Evolutionary conservation across 352 stramenopile species (phyloP).

Genomic region (Blastocystis sp.): DNA sequence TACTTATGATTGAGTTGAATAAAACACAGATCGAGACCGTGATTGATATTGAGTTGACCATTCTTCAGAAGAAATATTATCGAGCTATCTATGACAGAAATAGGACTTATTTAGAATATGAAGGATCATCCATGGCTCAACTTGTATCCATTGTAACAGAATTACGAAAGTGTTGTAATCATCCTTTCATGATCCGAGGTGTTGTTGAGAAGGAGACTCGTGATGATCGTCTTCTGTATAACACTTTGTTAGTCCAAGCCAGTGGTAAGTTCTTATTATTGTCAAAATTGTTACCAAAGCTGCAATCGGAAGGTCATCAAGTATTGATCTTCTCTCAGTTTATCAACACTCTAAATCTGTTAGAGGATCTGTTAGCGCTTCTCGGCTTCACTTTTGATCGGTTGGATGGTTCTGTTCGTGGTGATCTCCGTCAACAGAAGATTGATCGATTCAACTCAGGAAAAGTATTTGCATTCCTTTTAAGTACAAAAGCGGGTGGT

Average conservation of each 20-base stretch:
- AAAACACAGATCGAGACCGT: constrained; percentile 85
- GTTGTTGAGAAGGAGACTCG: constrained; percentile 92
- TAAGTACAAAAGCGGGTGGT: constrained; percentile 87
- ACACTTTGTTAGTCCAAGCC: constrained; percentile 74
- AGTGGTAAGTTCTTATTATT: constrained; percentile 85
- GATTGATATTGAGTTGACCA: constrained; percentile 99
- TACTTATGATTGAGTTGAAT: background rate
- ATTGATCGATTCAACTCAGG: constrained; percentile 95
- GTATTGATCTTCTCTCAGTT: constrained; percentile 98
- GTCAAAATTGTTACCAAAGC: constrained; percentile 94
- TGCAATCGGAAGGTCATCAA: constrained; percentile 89
- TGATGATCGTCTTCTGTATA: constrained; percentile 61
- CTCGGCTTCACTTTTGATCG: constrained; percentile 81
- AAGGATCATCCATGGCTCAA: constrained; percentile 66
- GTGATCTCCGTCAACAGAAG: constrained; percentile 89
- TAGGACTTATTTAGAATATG: constrained; percentile 72
- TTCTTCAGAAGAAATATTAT: constrained; percentile 94
- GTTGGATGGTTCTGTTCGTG: constrained; percentile 88
- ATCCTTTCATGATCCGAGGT: constrained; percentile 93
- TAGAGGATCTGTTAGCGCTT: constrained; percentile 75
- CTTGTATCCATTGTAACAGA: constrained; percentile 78
- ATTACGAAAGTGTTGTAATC: constrained; percentile 98
- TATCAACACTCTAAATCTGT: constrained; percentile 93
- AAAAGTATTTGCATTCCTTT: constrained; percentile 91
- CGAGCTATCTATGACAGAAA: constrained; percentile 98